Conservation (phyloP, 2,329 filamentous ascomycete species). For the Cercospora sojina region DNA sequence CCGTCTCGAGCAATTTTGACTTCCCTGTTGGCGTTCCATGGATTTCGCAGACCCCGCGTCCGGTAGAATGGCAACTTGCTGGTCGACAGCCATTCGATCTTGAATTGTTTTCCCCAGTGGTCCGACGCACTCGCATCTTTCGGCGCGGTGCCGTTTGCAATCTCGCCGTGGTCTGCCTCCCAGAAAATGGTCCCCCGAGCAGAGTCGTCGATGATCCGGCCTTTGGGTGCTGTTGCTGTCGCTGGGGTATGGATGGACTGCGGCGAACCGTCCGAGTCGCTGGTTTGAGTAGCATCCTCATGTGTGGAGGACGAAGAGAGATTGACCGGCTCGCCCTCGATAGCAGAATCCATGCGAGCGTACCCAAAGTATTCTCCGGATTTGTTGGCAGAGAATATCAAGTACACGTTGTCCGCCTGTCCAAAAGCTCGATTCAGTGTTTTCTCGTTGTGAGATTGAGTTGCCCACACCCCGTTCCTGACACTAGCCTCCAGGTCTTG, state of each 20-base stretch:
- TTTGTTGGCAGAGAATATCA: constrained; percentile 96
- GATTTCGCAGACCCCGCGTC: constrained; percentile 81
- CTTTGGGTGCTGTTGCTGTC: constrained; percentile 74
- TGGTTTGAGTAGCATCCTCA: constrained; percentile 18
- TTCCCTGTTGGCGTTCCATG: constrained; percentile 92
- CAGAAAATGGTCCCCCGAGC: constrained; percentile 95
- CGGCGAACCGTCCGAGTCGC: constrained; percentile 59
- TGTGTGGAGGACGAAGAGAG: constrained; percentile 17
- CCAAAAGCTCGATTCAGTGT: constrained; percentile 77
- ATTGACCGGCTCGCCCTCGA: constrained; percentile 63
- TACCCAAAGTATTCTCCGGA: constrained; percentile 97
- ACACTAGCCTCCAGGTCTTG: constrained; percentile 88
- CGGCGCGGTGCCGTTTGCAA: constrained; percentile 32
- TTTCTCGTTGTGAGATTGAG: constrained; percentile 90
- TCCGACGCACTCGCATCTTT: constrained; percentile 52
- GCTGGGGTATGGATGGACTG: constrained; percentile 77
- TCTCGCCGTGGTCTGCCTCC: constrained; percentile 66
- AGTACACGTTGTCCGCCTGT: constrained; percentile 78
- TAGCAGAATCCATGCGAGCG: constrained; percentile 82
- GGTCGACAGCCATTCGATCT: constrained; percentile 85
- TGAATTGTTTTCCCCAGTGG: constrained; percentile 87
- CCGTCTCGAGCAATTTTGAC: constrained; percentile 95
- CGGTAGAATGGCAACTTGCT: constrained; percentile 82
- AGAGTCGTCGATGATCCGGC: constrained; percentile 87
- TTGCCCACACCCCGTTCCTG: constrained; percentile 87